Evolutionary conservation across 2,329 filamentous ascomycete genomes (phyloP), one percentile per base, ranked within the genome.

Genomic region (Monosporascus sp.): DNA sequence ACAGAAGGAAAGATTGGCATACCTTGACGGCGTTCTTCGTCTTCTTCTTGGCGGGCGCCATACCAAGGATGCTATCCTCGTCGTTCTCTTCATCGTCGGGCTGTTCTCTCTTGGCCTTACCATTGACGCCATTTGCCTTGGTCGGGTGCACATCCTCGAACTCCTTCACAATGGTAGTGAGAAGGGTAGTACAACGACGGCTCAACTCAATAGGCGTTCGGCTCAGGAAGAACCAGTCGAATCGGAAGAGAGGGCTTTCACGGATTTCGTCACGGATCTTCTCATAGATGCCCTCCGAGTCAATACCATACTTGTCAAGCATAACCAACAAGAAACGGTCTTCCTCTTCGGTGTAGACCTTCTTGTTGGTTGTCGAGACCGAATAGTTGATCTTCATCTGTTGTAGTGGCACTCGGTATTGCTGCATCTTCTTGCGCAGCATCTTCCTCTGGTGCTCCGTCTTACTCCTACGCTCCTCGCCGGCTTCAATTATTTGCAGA

Each of bases 341-440:
- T 70, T 99, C 94, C 68, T 99, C 94, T 69, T 99, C 95, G 0
- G 92, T 97, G 70, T 99, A 99, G 1, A 99, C 92, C 76, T 99
- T 99, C 78, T 99, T 99, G 82, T 99, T 99, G 9, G 95, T 99
- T 2, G 94, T 99, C 7, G 91, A 96, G 28, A 99, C 94, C 0
- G 92, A 96, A 73, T 99, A 99, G 74, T 96, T 97, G 76, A 99
- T 91, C 78, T 96, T 96, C 65, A 99, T 85, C 72, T 99, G 94
- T 71, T 99, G 94, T 17, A 99, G 80, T 24, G 94, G 95, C 49
- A 97, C 93, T n/a, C 94, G 88, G 69, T 96, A 97, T 78, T 94
- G 90, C 63, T 87, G 82, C 81, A 99, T 89, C 82, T 99, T 99
- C 81, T 92, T 95, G 58, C 87, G 85, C 52, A 99, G 81, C 77